These are phyloP conservation scores for Huntiella abstrusa DNA, from an alignment of 2,329 filamentous ascomycete species.

Conservation along the genomic window DNA sequence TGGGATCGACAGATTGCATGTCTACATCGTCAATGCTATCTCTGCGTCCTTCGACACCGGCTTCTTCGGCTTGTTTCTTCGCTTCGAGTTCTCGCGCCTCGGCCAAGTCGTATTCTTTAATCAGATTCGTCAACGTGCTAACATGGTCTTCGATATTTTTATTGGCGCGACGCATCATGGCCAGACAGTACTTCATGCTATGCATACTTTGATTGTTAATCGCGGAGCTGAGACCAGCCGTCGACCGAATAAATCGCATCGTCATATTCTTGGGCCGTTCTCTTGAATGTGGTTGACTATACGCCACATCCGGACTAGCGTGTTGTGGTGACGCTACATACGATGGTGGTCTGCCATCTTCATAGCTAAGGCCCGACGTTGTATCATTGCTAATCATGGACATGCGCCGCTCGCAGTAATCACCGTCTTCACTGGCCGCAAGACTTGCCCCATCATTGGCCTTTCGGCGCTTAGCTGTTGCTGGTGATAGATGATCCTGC, in stretches of 20 bases:
- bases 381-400: constrained; percentile 10
- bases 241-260: constrained; percentile 62
- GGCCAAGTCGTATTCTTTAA: constrained; percentile 63
- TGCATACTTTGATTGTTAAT: constrained; percentile 77
- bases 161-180: constrained; percentile 65
- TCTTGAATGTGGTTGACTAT: neutral
- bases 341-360: constrained; percentile 4
- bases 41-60: constrained; percentile 7
- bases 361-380: constrained; percentile 2
- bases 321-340: constrained; percentile 15
- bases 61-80: neutral
- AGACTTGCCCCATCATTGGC: constrained; percentile 23
- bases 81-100: constrained; percentile 13
- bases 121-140: constrained; percentile 48
- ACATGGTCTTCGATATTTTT: constrained; percentile 62
- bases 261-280: constrained; percentile 5
- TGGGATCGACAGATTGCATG: constrained; percentile 13
- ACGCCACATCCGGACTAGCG: constrained; percentile 15
- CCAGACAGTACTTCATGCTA: constrained; percentile 68
- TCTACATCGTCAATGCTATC: constrained; percentile 9
- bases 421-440: constrained; percentile 13
- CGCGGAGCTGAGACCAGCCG: constrained; percentile 74
- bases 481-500: constrained; percentile 17
- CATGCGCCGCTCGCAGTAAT: constrained; percentile 15
- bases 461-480: constrained; percentile 40